A percentile compares a stretch with the other conserved stretches of the same genome.
These are phyloP conservation scores for Kwoniella mangroviensis DNA, from an alignment of 768 basidiomycete genomes.

Conservation along the genomic window DNA sequence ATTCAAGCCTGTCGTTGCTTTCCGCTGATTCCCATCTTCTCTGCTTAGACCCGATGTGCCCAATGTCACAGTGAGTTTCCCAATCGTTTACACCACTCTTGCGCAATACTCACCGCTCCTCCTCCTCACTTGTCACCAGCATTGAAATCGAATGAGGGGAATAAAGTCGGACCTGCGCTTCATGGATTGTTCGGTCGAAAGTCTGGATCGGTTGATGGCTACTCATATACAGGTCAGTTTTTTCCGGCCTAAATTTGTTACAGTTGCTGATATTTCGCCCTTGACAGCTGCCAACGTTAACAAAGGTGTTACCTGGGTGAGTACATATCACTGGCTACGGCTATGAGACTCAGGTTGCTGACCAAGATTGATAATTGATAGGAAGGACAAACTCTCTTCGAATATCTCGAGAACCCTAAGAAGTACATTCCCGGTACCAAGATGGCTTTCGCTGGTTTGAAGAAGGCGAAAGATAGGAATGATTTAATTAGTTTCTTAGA, in stretches of 20 bases:
- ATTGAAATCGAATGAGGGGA: no score
- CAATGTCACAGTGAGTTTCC: slow-evolving; percentile 85
- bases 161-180: no score
- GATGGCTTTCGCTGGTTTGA: slow-evolving; percentile 98
- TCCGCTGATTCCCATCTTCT: background rate
- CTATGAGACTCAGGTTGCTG: no score
- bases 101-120: no score
- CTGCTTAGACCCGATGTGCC: slow-evolving; percentile 57
- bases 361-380: slow-evolving; percentile 12
- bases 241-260: background rate
- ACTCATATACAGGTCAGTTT: slow-evolving; percentile 71
- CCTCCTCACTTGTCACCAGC: no score
- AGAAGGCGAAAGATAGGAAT: slow-evolving; percentile 97
- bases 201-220: slow-evolving; percentile 66
- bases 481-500: no score
- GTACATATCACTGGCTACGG: slow-evolving; percentile 13
- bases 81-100: no score
- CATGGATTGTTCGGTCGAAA: no score
- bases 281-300: slow-evolving; percentile 77
- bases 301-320: slow-evolving; percentile 82
- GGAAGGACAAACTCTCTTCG: slow-evolving; percentile 83
- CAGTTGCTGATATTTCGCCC: background rate
- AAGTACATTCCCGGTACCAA: slow-evolving; percentile 77
- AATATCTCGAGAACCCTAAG: slow-evolving; percentile 85
- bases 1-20: no score